Evolutionary conservation across 768 basidiomycete species (phyloP), one percentile per base, ranked within the genome.

Genomic region (Termitomyces sp.): DNA sequence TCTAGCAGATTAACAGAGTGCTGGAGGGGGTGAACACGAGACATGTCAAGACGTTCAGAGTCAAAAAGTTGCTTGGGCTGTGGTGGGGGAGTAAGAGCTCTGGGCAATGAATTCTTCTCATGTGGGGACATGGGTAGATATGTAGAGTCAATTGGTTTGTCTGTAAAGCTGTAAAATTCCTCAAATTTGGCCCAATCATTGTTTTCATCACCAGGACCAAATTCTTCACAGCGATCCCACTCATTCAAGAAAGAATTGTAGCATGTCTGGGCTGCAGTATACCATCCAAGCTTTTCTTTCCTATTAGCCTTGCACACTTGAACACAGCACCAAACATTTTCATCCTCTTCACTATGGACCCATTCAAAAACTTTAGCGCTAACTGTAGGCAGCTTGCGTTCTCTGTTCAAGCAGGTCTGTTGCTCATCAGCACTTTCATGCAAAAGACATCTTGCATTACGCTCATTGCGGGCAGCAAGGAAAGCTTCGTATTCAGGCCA

Each of bases 181-280:
- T 33, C 49, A 35, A 33, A 28, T 32, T 50, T 5, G 4, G 45
- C 49, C 36, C 20, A 32, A 20, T 60, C 58, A 48, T 60, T 9
- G 3, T 59, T 44, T 28, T 28, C 28, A 24, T 58, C 48, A 7
- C 38, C 62, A 13, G 58, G 58, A 2, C 60, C 53, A 18, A 63
- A 62, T 8, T 58, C 44, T 6, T 62, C 49, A 28, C 65, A 69
- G 46, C 59, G 65, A 44, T 69, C 68, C 65, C 65, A 69, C 65
- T 65, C n/a, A n/a, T n/a, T n/a, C n/a, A n/a, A n/a, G n/a, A n/a
- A n/a, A n/a, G n/a, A n/a, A n/a, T n/a, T n/a, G n/a, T n/a, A n/a
- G n/a, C n/a, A n/a, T n/a, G n/a, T n/a, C n/a, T n/a, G n/a, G n/a
- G n/a, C n/a, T n/a, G n/a, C n/a, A n/a, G n/a, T n/a, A n/a, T n/a